Percentiles rank a stretch among this genome's conserved stretches.
Evolutionary conservation across 768 basidiomycete species (phyloP).

Genomic region (Auricularia heimuer): DNA sequence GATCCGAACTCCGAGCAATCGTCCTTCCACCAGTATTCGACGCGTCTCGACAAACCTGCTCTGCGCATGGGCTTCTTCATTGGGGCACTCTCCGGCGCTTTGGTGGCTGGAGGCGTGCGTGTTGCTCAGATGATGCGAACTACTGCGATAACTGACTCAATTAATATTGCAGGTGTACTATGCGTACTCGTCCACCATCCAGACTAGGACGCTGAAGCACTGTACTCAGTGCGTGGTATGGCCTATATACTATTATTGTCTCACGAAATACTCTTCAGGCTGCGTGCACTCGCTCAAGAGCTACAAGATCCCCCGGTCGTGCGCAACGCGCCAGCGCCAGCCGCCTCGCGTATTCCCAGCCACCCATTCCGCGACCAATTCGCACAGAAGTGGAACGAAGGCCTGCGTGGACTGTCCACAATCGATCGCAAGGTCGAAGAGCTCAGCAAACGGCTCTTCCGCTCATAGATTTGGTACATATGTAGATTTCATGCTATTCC

Average conservation of each 20-base stretch:
- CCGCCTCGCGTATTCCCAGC: background rate
- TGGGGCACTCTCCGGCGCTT: background rate
- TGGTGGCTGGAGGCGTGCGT: background rate
- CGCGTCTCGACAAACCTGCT: background rate
- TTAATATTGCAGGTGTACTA: background rate
- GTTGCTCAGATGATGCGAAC: no score
- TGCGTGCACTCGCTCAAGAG: background rate
- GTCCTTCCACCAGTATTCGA: background rate
- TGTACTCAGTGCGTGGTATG: background rate
- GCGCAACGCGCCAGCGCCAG: background rate
- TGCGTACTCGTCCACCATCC: constrained; percentile 1
- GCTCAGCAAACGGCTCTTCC: background rate
- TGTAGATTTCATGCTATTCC: no score
- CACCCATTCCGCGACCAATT: background rate
- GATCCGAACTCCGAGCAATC: background rate
- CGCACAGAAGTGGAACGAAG: background rate
- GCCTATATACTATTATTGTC: background rate
- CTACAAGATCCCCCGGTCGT: background rate
- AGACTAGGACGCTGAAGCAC: background rate
- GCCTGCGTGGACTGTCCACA: background rate
- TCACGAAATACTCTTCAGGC: background rate
- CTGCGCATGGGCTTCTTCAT: constrained; percentile 1
- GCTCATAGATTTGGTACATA: background rate
- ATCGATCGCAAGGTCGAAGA: background rate
- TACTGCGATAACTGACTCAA: background rate